These are phyloP conservation scores for Candida nitratophila DNA, from an alignment of 805 yeast genomes.

Conservation along the genomic window DNA sequence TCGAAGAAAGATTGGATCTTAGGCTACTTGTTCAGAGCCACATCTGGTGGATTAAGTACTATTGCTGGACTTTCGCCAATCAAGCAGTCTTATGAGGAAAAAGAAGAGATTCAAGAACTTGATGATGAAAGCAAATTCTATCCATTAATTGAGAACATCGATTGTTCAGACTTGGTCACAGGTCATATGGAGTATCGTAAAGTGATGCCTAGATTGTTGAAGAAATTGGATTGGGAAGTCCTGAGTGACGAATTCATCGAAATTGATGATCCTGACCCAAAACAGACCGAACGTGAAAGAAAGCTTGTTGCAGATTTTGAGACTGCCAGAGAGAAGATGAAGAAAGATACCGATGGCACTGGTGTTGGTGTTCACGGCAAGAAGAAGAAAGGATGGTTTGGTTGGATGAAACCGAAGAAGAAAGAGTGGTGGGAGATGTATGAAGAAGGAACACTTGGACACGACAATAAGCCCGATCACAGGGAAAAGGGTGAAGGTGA, in stretches of 20 bases:
- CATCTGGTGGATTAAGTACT: slow-evolving; percentile 88
- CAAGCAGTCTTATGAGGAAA: slow-evolving; percentile 25
- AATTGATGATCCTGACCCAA: slow-evolving; percentile 94
- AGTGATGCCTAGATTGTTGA: slow-evolving; percentile 79
- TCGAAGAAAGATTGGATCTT: slow-evolving; percentile 93
- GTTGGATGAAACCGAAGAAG: slow-evolving; percentile 40
- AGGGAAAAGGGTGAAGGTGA: slow-evolving; percentile 11
- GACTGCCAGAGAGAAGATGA: slow-evolving; percentile 65
- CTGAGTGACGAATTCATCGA: slow-evolving; percentile 88
- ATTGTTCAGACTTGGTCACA: slow-evolving; percentile 78
- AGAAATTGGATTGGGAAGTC: slow-evolving; percentile 69
- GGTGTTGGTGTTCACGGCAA: slow-evolving; percentile 9
- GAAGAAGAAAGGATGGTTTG: slow-evolving; percentile 38
- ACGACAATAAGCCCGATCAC: slow-evolving; percentile 14
- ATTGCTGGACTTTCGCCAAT: slow-evolving; percentile 86
- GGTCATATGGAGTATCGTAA: slow-evolving; percentile 98
- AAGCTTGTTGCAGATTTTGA: slow-evolving; percentile 80
- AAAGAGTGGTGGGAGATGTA: slow-evolving; percentile 53
- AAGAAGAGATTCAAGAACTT: slow-evolving; percentile 3
- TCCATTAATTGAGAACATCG: slow-evolving; percentile 68
- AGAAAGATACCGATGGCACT: slow-evolving; percentile 23
- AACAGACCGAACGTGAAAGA: slow-evolving; percentile 74
- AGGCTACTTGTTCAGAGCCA: slow-evolving; percentile 91
- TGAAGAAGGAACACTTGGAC: slow-evolving; percentile 31
- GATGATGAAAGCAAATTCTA: slow-evolving; percentile 22